Conservation (phyloP, 2,329 filamentous ascomycete species). For the Aspergillus pseudonomiae region DNA sequence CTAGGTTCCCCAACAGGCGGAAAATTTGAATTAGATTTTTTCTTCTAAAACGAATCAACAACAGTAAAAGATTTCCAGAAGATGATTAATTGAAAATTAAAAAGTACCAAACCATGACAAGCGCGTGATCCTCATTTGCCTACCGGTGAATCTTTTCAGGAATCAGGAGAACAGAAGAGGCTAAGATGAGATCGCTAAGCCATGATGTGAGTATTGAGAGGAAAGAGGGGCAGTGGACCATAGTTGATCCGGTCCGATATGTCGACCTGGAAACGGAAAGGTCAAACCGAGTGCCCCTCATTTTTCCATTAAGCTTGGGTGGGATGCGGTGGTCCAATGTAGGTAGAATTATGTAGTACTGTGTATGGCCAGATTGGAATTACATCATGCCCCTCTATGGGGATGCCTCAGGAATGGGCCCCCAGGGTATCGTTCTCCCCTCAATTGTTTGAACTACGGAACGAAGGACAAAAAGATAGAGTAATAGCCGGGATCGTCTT, state of each 20-base stretch:
- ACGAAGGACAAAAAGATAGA: neutral
- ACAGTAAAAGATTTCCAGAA: neutral
- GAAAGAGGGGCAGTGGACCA: slow-evolving; percentile 17
- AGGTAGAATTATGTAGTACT: neutral
- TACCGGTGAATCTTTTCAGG: slow-evolving; percentile 28
- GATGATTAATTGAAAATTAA: neutral
- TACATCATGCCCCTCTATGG: slow-evolving; percentile 19
- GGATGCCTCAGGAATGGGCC: neutral
- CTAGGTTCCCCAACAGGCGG: neutral
- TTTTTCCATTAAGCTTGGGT: slow-evolving; percentile 6
- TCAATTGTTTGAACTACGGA: neutral
- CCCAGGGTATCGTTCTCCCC: neutral
- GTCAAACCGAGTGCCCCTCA: slow-evolving; percentile 20
- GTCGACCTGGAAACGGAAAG: slow-evolving; percentile 21
- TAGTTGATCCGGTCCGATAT: slow-evolving; percentile 16
- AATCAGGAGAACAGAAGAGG: slow-evolving; percentile 19
- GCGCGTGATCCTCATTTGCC: slow-evolving; percentile 20
- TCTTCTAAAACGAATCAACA: slow-evolving; percentile 3
- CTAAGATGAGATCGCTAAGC: neutral
- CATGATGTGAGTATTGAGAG: neutral
- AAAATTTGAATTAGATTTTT: neutral
- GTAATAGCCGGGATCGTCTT: slow-evolving; percentile 9
- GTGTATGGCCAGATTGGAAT: slow-evolving; percentile 8
- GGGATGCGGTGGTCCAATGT: slow-evolving; percentile 9
- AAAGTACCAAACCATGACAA: slow-evolving; percentile 8